These are phyloP conservation scores for Colletotrichum karsti DNA, from an alignment of 2,329 filamentous ascomycete species.

Conservation along the genomic window DNA sequence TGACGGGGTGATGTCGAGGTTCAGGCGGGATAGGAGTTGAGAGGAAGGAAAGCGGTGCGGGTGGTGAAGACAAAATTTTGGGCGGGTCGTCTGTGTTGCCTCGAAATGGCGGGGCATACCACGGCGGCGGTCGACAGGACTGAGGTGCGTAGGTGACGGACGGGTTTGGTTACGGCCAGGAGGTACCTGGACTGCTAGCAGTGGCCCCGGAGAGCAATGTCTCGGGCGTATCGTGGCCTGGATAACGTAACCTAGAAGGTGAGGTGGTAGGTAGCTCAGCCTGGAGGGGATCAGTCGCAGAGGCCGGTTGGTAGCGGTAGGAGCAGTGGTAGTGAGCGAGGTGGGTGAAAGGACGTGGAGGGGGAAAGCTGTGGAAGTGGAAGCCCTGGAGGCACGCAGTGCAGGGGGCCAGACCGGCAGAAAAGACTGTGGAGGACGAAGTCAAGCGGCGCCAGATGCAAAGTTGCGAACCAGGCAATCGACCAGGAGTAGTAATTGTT, in stretches of 20 bases:
- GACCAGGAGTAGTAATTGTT: background rate
- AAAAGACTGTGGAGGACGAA: constrained; percentile 8
- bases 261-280: background rate
- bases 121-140: constrained; percentile 16
- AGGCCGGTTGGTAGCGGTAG: background rate
- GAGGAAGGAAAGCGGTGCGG: constrained; percentile 30
- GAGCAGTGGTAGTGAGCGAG: background rate
- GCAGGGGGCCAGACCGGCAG: background rate
- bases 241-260: constrained; percentile 24
- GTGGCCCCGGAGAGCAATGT: background rate
- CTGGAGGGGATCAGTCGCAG: background rate
- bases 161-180: background rate
- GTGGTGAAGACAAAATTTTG: constrained; percentile 32
- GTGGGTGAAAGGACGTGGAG: background rate
- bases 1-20: constrained; percentile 30
- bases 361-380: too few relatives aligned
- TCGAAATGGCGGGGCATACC: constrained; percentile 32
- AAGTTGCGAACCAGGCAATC: too few relatives aligned
- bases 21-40: constrained; percentile 30
- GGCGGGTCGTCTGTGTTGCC: constrained; percentile 30
- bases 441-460: background rate
- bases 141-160: background rate
- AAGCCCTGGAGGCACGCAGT: too few relatives aligned
- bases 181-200: background rate
- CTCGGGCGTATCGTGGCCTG: background rate